Evolutionary conservation across 2,329 filamentous ascomycete species (phyloP).

Genomic region (Cylindrodendrum hubeiense): DNA sequence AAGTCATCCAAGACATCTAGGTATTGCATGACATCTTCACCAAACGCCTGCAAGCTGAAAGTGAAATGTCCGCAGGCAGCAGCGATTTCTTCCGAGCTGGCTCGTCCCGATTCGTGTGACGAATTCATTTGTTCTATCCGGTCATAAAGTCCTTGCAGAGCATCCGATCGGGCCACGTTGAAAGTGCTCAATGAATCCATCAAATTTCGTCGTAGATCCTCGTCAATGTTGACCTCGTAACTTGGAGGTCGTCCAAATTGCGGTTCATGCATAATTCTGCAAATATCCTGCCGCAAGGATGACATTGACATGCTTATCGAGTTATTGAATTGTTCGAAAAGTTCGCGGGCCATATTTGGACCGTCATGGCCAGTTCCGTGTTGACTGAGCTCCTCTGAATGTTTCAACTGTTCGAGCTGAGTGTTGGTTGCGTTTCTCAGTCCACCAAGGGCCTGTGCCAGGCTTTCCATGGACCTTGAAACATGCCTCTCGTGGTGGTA

Average conservation of each 20-base stretch:
- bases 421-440: conserved; percentile 89
- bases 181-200: conserved; percentile 89
- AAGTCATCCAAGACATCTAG: conserved; percentile 87
- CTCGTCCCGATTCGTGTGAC: conserved; percentile 74
- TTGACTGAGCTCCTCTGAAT: conserved; percentile 8
- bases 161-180: conserved; percentile 91
- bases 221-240: conserved; percentile 67
- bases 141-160: conserved; percentile 83
- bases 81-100: conserved; percentile 92
- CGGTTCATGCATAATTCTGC: conserved; percentile 38
- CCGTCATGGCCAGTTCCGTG: fast-evolving
- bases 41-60: conserved; percentile 90
- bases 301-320: conserved; percentile 36
- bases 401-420: conserved; percentile 84
- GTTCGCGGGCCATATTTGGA: conserved; percentile 18
- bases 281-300: conserved; percentile 26
- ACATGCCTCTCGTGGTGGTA: conserved; percentile 84
- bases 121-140: conserved; percentile 73
- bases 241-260: conserved; percentile 48
- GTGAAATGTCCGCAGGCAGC: conserved; percentile 97
- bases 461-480: conserved; percentile 84
- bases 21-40: conserved; percentile 87
- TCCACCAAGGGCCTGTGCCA: conserved; percentile 91
- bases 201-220: conserved; percentile 87
- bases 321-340: conserved; percentile 33